Percentiles rank a stretch among this genome's conserved stretches.
Evolutionary conservation across 176 grass and related monocot genomes (phyloP).

Genomic region (Bromus sterilis): DNA sequence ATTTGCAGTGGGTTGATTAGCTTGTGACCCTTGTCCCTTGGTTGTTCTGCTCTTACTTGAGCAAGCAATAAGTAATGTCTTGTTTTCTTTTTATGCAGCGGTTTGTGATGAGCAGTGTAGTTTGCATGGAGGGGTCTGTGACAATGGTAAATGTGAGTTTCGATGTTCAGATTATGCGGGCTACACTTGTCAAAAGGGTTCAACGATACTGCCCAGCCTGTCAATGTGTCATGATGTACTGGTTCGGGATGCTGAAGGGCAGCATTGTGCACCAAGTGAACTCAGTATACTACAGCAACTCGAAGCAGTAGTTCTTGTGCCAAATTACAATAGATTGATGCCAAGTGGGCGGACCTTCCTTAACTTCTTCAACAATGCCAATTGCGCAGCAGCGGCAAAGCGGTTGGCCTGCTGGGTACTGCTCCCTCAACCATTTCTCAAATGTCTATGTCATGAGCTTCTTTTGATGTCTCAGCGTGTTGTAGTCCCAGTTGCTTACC

Average conservation of each 20-base stretch:
- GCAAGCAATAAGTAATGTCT: slow-evolving; percentile 21
- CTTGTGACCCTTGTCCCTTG: background rate
- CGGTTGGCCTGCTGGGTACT: slow-evolving; percentile 97
- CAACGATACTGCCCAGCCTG: slow-evolving; percentile 63
- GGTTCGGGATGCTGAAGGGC: slow-evolving; percentile 67
- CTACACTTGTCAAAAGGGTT: slow-evolving; percentile 98
- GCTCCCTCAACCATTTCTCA: background rate
- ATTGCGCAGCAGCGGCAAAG: slow-evolving; percentile 91
- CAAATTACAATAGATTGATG: slow-evolving; percentile 98
- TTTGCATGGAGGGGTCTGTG: slow-evolving; percentile 97
- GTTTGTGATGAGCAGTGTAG: slow-evolving; percentile 99
- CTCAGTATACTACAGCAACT: slow-evolving; percentile 91
- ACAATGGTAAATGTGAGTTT: slow-evolving; percentile 96
- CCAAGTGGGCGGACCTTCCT: slow-evolving; percentile 71
- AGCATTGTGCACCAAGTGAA: slow-evolving; percentile 96
- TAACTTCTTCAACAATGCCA: slow-evolving; percentile 89
- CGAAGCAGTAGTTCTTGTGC: slow-evolving; percentile 84
- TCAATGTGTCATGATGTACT: slow-evolving; percentile 96
- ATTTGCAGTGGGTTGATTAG: background rate
- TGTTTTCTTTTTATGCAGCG: slow-evolving; percentile 49
- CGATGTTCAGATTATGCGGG: slow-evolving; percentile 99
- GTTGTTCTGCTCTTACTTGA: slow-evolving; percentile 8
- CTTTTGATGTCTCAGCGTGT: background rate
- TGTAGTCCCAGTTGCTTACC: background rate
- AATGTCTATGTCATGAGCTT: background rate